Conservation (phyloP, 164 flowering plant genomes). For the Sedum album region DNA sequence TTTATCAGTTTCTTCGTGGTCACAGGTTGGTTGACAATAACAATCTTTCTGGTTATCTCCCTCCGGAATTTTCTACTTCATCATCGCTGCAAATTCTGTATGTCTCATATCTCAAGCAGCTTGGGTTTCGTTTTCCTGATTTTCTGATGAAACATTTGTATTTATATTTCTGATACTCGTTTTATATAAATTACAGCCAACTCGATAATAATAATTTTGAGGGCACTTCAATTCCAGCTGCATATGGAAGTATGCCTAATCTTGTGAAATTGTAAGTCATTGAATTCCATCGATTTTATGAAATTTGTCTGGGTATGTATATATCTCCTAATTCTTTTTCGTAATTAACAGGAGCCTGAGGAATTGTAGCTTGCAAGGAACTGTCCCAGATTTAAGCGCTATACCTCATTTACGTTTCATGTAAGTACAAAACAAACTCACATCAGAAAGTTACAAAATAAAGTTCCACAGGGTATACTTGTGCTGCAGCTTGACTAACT, state of each 20-base stretch:
- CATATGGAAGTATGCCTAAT: constrained; percentile 25
- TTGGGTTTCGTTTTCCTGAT: background rate
- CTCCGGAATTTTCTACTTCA: constrained; percentile 43
- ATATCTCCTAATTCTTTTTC: constrained; percentile 1
- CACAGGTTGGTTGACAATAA: constrained; percentile 75
- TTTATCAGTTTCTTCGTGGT: background rate
- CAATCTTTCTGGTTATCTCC: constrained; percentile 68
- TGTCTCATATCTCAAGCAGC: constrained; percentile 10
- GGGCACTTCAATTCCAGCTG: constrained; percentile 27
- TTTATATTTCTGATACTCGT: background rate
- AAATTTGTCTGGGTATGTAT: background rate
- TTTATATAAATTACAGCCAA: constrained; percentile 32
- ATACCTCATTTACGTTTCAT: constrained; percentile 44
- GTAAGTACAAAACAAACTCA: constrained; percentile 33
- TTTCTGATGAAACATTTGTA: background rate
- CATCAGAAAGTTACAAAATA: background rate
- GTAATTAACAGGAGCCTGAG: constrained; percentile 40
- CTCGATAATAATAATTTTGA: constrained; percentile 40
- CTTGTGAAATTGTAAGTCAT: constrained; percentile 33
- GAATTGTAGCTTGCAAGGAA: constrained; percentile 74
- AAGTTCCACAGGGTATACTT: no score
- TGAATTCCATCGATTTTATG: background rate
- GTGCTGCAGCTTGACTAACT: no score
- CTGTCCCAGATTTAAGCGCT: constrained; percentile 61
- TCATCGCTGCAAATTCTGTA: constrained; percentile 49